Evolutionary conservation across 306 rosid genomes (phyloP).

Genomic region (Begonia fuchsioides): DNA sequence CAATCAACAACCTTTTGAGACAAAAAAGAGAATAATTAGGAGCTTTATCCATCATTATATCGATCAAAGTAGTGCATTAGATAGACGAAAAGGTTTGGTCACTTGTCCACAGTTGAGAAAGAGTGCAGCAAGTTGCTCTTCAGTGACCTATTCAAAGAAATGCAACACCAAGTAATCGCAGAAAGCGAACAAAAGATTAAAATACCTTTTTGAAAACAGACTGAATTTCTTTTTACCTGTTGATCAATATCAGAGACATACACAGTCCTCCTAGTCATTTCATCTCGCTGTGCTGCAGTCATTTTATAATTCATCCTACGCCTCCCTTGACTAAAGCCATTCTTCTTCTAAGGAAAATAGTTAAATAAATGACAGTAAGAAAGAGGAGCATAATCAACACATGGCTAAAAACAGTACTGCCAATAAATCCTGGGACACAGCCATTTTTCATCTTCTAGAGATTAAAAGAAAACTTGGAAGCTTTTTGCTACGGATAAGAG

Average conservation of each 20-base stretch:
- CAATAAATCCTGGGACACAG: neutral
- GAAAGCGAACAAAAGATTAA: too few relatives aligned
- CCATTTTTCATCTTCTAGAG: neutral
- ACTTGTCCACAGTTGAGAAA: slow-evolving; percentile 94
- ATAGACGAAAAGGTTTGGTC: slow-evolving; percentile 5
- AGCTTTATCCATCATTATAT: slow-evolving; percentile 11
- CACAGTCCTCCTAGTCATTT: slow-evolving; percentile 88
- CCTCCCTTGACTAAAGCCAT: slow-evolving; percentile 69
- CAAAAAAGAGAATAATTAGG: slow-evolving; percentile 8
- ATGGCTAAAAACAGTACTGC: neutral
- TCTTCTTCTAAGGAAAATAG: slow-evolving; percentile 49
- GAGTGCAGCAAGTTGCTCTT: slow-evolving; percentile 95
- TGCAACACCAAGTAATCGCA: slow-evolving; percentile 11
- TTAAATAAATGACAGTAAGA: neutral
- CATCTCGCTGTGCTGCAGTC: slow-evolving; percentile 63
- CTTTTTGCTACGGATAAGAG: neutral
- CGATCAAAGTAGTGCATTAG: neutral
- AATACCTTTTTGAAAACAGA: neutral
- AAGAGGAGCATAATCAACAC: neutral
- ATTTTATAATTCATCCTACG: slow-evolving; percentile 49
- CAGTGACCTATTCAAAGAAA: slow-evolving; percentile 58
- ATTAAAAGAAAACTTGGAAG: neutral
- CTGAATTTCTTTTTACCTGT: slow-evolving; percentile 28
- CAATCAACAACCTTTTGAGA: slow-evolving; percentile 77
- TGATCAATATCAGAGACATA: slow-evolving; percentile 98